These are phyloP conservation scores for Elsinoe australis DNA, from an alignment of 2,329 filamentous ascomycete genomes.

Conservation along the genomic window DNA sequence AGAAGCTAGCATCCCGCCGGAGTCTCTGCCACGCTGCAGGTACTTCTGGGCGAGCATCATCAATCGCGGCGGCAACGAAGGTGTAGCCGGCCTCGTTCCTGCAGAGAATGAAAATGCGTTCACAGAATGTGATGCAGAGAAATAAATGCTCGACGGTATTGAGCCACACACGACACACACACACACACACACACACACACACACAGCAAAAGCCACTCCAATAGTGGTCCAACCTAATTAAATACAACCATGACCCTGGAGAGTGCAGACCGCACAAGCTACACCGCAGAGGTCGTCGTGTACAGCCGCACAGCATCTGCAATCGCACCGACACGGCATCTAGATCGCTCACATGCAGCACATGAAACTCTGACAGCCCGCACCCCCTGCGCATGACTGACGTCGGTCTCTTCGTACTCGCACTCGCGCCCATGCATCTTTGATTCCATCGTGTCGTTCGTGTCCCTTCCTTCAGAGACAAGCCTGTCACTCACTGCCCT, in stretches of 20 bases:
- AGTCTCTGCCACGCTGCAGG: too few relatives aligned
- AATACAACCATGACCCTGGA: not conserved
- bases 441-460: constrained; percentile 5
- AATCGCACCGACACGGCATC: too few relatives aligned
- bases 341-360: not conserved
- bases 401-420: too few relatives aligned
- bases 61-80: not conserved
- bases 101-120: constrained; percentile 5
- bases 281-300: too few relatives aligned
- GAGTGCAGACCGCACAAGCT: too few relatives aligned
- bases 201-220: too few relatives aligned
- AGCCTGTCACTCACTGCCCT: too few relatives aligned
- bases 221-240: not conserved
- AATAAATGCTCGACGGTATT: too few relatives aligned
- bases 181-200: too few relatives aligned
- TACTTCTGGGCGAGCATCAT: constrained; percentile 13
- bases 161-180: too few relatives aligned
- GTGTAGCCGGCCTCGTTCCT: constrained; percentile 12
- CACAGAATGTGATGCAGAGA: too few relatives aligned
- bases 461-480: not conserved
- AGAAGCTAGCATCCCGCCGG: constrained; percentile 2
- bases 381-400: constrained; percentile 8
- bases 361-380: constrained; percentile 15
- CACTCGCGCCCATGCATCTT: not conserved
- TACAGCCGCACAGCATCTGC: too few relatives aligned